phyloP scores from a whole-genome alignment of 2,329 filamentous ascomycete species.

The Cadophora sp. region DNA sequence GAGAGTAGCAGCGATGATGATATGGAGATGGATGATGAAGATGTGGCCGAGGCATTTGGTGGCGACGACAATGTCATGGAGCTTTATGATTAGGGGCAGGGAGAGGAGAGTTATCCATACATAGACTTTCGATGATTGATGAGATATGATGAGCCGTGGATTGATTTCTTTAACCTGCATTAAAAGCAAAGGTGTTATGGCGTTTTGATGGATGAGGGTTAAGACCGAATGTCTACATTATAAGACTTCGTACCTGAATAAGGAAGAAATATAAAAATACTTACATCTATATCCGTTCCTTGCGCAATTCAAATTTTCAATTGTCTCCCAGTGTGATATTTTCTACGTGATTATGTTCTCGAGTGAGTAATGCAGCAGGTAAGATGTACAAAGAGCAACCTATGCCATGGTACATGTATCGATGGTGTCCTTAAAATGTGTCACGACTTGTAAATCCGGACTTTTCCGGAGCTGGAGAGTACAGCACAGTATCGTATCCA shows the following conservation, averaged over 20 bases:
- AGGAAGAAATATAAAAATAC: neutral
- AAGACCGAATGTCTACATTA: neutral
- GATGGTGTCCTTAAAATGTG: no score
- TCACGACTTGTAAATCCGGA: no score
- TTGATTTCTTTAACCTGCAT: neutral
- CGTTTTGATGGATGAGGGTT: slow-evolving; percentile 3
- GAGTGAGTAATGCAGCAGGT: no score
- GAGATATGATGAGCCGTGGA: slow-evolving; percentile 20
- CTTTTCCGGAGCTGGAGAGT: no score
- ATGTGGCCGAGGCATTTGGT: slow-evolving; percentile 63
- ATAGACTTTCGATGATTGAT: slow-evolving; percentile 18
- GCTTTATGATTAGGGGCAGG: slow-evolving; percentile 50
- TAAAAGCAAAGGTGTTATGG: slow-evolving; percentile 18
- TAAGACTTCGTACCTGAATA: neutral
- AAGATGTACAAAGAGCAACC: no score
- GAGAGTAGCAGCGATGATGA: slow-evolving; percentile 80
- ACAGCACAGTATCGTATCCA: neutral
- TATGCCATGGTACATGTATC: no score
- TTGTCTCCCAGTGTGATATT: no score
- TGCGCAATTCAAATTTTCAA: no score
- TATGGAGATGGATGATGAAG: slow-evolving; percentile 61
- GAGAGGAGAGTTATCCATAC: slow-evolving; percentile 2
- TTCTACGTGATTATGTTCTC: no score
- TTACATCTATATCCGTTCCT: no score
- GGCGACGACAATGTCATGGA: slow-evolving; percentile 68